Evolutionary conservation across 495 filamentous ascomycete genomes (phyloP), one percentile per base, ranked within the genome.

Genomic region (Ascobolus immersus): DNA sequence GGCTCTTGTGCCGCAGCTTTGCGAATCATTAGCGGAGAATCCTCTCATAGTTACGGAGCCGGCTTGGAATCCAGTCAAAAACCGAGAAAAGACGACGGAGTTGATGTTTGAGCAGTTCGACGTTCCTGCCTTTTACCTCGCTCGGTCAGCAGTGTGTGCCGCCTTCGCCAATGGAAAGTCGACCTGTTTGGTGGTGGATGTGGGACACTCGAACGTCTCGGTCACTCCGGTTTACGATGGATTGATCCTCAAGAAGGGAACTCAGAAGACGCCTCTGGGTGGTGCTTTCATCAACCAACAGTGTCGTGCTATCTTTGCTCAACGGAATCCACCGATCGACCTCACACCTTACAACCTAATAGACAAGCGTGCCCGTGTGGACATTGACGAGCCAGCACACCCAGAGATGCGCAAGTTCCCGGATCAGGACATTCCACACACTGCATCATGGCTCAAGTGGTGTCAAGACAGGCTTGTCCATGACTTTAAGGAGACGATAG

Each of bases 41-140:
- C 89, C 86, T 9, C 57, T 96, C 41, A 62, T 96, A 25, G 79
- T 94, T 72, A 90, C 76, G 4, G 86, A 96, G 56, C 73, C 78
- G 14, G 74, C 76, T 18, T 93, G 82, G 84, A 94, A 90, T 50
- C 58, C 73, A 14, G 51, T 64, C 11, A 94, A 91, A 54, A 67
- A 73, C 38, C 63, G 86, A 23, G 86, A 96, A 52, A 82, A 78
- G 59, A 70, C 71, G 4, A 79, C 93, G 42, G 89, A 96, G 54
- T 67, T 92, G 34, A 77, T 73, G 19, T 92, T 96, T 69, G 86
- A 96, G 60, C 74, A 67, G 41, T 96, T 84, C 73, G 82, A 80
- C 11, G 70, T 67, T 23, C 86, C 86, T 10, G 86, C 86, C 3
- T 94, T 90, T 55, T 96, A 80, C 61, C 60, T 91, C 32, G 76